phyloP scores from a whole-genome alignment of 441 rosid genomes.

The Dalechampia spathulata region DNA sequence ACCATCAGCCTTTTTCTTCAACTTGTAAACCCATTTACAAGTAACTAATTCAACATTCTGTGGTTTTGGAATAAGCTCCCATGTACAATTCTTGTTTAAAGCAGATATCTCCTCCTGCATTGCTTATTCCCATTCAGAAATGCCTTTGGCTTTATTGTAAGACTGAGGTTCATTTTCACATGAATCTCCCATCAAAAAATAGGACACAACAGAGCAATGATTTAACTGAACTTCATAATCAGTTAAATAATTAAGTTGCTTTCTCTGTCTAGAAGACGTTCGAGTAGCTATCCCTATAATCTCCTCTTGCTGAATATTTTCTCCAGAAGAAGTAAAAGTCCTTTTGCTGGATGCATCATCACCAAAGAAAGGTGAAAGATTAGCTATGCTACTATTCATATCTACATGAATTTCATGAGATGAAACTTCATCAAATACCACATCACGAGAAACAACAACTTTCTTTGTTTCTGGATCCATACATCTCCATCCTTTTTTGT shows the following conservation, averaged over 20 bases:
- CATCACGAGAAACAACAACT: not conserved
- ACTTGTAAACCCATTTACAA: not conserved
- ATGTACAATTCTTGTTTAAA: too few relatives aligned
- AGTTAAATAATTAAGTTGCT: not conserved
- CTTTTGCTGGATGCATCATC: not conserved
- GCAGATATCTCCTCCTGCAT: not conserved
- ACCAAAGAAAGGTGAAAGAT: not conserved
- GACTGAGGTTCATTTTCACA: not conserved
- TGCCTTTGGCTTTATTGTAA: not conserved
- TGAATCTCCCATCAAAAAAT: not conserved
- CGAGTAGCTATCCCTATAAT: not conserved
- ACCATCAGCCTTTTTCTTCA: not conserved
- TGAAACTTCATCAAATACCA: conserved; percentile 15
- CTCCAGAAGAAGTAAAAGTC: not conserved
- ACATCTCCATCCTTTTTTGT: not conserved
- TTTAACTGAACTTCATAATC: not conserved
- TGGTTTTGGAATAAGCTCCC: not conserved
- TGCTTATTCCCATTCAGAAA: not conserved
- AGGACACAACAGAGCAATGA: not conserved
- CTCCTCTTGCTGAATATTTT: not conserved
- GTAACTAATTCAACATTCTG: not conserved
- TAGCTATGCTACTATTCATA: not conserved
- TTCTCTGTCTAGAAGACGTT: not conserved
- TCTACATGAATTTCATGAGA: not conserved
- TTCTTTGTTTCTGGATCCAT: conserved; percentile 10